phyloP scores from a whole-genome alignment of 192 early-diverging fungal genomes.

The Mortierella alpina region DNA sequence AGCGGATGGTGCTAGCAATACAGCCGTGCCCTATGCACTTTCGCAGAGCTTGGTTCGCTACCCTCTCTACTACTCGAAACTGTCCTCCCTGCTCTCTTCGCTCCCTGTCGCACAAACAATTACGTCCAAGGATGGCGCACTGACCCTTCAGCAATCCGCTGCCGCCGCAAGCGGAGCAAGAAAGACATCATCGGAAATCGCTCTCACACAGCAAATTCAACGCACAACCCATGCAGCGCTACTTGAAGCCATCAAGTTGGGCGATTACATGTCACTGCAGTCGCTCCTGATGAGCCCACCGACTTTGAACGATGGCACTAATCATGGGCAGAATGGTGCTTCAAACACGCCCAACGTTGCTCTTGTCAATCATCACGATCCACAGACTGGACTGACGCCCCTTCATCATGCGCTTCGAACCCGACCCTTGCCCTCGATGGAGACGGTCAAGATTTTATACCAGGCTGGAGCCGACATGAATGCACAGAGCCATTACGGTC shows the following conservation, averaged over 20 bases:
- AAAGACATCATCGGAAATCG: constrained; percentile 22
- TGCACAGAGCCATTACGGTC: constrained; percentile 63
- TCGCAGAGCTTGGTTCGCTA: constrained; percentile 54
- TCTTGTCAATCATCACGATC: constrained; percentile 61
- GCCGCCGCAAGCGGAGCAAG: constrained; percentile 1
- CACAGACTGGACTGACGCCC: constrained; percentile 68
- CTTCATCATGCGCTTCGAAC: constrained; percentile 69
- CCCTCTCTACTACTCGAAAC: constrained; percentile 58
- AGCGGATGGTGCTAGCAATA: constrained; percentile 42
- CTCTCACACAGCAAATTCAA: constrained; percentile 34
- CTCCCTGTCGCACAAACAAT: constrained; percentile 41
- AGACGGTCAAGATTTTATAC: constrained; percentile 62
- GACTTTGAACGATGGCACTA: constrained; percentile 16
- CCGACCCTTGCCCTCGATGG: constrained; percentile 64
- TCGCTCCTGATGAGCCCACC: constrained; percentile 58
- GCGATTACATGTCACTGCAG: constrained; percentile 67
- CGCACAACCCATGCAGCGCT: constrained; percentile 58
- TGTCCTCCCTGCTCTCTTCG: constrained; percentile 57
- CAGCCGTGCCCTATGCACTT: constrained; percentile 27
- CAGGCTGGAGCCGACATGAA: constrained; percentile 66
- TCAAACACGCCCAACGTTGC: constrained; percentile 18
- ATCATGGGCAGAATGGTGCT: not conserved
- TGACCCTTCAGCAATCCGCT: constrained; percentile 13
- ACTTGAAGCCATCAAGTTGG: constrained; percentile 67
- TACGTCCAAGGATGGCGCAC: constrained; percentile 4